These are phyloP conservation scores for Calycina herbarum DNA, from an alignment of 2,329 filamentous ascomycete genomes.

Conservation along the genomic window DNA sequence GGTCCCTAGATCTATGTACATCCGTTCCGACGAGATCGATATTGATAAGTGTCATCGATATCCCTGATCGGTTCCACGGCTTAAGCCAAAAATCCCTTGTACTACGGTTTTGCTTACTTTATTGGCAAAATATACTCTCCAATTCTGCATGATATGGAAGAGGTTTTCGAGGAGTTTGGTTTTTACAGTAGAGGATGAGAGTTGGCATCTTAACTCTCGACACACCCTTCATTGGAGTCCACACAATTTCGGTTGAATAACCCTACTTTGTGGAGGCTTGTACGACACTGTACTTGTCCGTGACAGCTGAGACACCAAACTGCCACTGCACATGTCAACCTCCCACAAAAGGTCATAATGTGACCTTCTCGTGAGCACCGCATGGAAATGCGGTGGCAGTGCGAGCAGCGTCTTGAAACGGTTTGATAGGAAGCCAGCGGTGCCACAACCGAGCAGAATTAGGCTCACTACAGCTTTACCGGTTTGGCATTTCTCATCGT, in stretches of 20 bases:
- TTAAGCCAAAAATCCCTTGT: background rate
- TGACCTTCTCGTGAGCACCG: slow-evolving; percentile 18
- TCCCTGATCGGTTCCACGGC: background rate
- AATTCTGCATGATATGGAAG: background rate
- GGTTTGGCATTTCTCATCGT: slow-evolving; percentile 3
- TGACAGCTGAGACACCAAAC: slow-evolving; percentile 13
- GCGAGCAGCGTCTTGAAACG: background rate
- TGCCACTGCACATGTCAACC: slow-evolving; percentile 11
- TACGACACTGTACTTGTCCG: slow-evolving; percentile 12
- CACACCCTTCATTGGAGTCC: background rate
- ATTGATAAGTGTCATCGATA: background rate
- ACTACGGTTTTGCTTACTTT: background rate
- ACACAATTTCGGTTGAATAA: slow-evolving; percentile 10
- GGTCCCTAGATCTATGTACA: slow-evolving; percentile 1
- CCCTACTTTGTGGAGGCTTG: slow-evolving; percentile 5
- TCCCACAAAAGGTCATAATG: slow-evolving; percentile 9
- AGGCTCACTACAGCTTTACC: slow-evolving; percentile 7
- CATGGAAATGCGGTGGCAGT: slow-evolving; percentile 16
- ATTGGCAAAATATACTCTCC: background rate
- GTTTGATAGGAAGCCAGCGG: slow-evolving; percentile 11
- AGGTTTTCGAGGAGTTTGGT: background rate
- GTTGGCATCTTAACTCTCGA: background rate
- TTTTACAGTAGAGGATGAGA: background rate
- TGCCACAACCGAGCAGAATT: slow-evolving; percentile 6
- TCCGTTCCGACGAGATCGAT: slow-evolving; percentile 1